A percentile compares a stretch with the other conserved stretches of the same genome.
Conservation (phyloP, 352 stramenopile species). For the Aphanomyces euteiches region DNA sequence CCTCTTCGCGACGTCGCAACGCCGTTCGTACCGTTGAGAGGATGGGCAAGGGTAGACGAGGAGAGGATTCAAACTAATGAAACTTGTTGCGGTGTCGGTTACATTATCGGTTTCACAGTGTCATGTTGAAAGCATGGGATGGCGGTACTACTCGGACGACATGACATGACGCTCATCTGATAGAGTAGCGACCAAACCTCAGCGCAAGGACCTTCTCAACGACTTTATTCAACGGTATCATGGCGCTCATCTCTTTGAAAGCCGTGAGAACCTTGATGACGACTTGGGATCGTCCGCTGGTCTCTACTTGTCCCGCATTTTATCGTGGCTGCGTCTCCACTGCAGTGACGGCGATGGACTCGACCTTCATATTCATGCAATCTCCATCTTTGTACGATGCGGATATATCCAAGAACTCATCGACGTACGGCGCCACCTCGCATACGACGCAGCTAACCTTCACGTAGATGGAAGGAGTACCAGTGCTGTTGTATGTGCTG, state of each 20-base stretch:
- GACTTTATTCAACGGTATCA: slow-evolving; percentile 46
- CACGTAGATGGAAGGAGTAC: slow-evolving; percentile 44
- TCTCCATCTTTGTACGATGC: slow-evolving; percentile 53
- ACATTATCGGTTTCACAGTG: not conserved
- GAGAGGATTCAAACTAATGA: too few species aligned
- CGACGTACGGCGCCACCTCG: slow-evolving; percentile 1
- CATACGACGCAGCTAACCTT: too few species aligned
- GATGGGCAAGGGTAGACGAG: too few species aligned
- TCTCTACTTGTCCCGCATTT: slow-evolving; percentile 56
- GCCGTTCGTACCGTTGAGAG: slow-evolving; percentile 23
- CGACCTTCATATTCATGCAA: slow-evolving; percentile 45
- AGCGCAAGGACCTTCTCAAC: slow-evolving; percentile 52
- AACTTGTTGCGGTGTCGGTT: not conserved
- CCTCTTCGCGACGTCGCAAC: slow-evolving; percentile 26
- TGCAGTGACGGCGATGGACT: slow-evolving; percentile 34
- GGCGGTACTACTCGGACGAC: slow-evolving; percentile 40
- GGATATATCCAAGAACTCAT: slow-evolving; percentile 47
- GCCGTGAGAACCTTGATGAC: slow-evolving; percentile 37
- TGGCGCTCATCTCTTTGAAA: slow-evolving; percentile 1
- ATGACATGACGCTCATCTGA: not conserved
- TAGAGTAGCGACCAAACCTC: slow-evolving; percentile 42
- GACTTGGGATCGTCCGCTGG: slow-evolving; percentile 46
- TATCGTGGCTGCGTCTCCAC: slow-evolving; percentile 51
- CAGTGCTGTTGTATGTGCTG: slow-evolving; percentile 45
- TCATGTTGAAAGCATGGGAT: slow-evolving; percentile 43